Base-by-base conservation (phyloP, 2,329 filamentous ascomycete genomes). In the Colletotrichum agaves region DNA sequence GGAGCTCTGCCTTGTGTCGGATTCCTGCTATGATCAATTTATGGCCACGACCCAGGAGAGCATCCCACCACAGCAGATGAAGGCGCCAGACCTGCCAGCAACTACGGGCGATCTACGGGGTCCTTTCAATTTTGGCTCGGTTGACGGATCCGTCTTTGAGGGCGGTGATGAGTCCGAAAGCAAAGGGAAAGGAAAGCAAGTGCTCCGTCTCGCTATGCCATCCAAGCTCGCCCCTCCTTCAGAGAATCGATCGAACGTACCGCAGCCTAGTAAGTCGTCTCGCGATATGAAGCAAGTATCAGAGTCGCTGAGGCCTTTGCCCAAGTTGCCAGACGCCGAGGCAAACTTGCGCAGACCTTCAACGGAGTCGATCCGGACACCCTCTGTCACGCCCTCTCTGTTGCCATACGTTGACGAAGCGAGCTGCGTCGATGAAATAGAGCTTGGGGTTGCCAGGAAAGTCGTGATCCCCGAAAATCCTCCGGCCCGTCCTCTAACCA, bases 1-100 rank as follows among this genome's bases (percentile, higher is more conserved):
- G 7, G 75, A 80, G 35, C 78, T 88, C 10, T 84, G 84, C 60
- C 75, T 89, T 4, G 80, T 86, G 27, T 79, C 83, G 0, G 70
- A 41, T 19, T n/a, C 50, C 5, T 31, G 56, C 8, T 61, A 60
- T 3, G 69, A 64, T 13, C 72, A 73, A 31, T 33, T 73, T 27
- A 58, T 41, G 49, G 41, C 35, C 33, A 4, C 19, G 35, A 10
- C 19, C 27, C 19, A 41, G 31, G 44, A 13, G 13, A 46, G 27
- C 19, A 47, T 6, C 17, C 50, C 39, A n/a, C 46, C 52, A 11
- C 15, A 50, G 8, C 37, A 10, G 11, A 21, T 31, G 37, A 69
- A 43, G 27, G 21, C 19, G 41, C 50, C 33, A 31, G 21, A n/a
- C 12, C 10, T 23, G 21, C 47, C 15, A 37, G 8, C n/a, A 11